Percentiles rank a stretch among this genome's conserved stretches.
These are phyloP conservation scores for Macrolepiota dolichaula DNA, from an alignment of 768 basidiomycete genomes.

Conservation along the genomic window DNA sequence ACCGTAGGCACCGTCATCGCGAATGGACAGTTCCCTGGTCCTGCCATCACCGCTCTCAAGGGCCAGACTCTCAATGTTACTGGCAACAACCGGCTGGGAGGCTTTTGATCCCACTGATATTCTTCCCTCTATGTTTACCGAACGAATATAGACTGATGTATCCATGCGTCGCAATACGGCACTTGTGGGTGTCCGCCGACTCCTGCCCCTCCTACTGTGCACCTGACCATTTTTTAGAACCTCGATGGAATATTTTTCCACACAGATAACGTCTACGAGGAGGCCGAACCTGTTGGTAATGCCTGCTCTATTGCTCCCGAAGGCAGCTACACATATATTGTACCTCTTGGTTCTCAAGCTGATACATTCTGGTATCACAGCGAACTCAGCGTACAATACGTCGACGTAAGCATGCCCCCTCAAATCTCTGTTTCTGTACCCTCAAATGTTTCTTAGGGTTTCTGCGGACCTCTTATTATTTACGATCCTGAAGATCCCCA, in stretches of 20 bases:
- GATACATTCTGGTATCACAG: conserved; percentile 25
- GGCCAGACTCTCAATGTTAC: conserved; percentile 11
- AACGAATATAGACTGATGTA: conserved; percentile 33
- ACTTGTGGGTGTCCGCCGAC: neutral
- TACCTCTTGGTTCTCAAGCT: conserved; percentile 22
- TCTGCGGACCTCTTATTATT: no score
- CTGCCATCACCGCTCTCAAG: conserved; percentile 27
- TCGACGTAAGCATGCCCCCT: neutral
- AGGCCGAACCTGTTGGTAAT: conserved; percentile 26
- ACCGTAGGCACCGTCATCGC: conserved; percentile 23
- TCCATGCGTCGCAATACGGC: conserved; percentile 37
- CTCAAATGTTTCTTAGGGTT: conserved; percentile 23
- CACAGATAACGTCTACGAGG: conserved; percentile 12
- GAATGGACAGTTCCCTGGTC: conserved; percentile 26
- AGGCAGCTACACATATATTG: conserved; percentile 38
- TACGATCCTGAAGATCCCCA: no score
- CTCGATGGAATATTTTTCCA: no score
- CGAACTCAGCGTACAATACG: conserved; percentile 8
- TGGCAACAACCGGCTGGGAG: conserved; percentile 3
- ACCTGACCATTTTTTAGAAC: no score
- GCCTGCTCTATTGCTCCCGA: conserved; percentile 45
- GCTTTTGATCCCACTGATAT: neutral
- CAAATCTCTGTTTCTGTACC: neutral
- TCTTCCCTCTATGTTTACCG: conserved; percentile 24
- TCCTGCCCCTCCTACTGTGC: no score